Conservation (phyloP, 2,329 filamentous ascomycete species). For the Sporothrix humicola region DNA sequence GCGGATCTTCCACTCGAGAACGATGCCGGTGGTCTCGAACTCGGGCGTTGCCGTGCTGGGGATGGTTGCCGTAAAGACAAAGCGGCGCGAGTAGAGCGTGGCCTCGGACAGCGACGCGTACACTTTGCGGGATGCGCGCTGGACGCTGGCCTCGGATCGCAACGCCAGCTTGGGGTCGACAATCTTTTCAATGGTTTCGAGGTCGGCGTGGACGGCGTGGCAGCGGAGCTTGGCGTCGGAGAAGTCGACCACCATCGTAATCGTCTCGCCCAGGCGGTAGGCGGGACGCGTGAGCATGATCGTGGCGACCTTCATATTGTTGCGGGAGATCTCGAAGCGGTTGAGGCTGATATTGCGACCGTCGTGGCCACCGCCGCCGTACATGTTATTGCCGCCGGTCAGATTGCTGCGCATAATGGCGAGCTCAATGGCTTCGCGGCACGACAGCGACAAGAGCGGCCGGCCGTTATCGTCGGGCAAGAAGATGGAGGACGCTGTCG, state of each 20-base stretch:
- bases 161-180: conserved; percentile 81
- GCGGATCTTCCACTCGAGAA: conserved; percentile 83
- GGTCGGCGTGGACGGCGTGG: conserved; percentile 80
- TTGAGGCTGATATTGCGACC: conserved; percentile 72
- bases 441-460: conserved; percentile 64
- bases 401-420: conserved; percentile 85
- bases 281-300: conserved; percentile 87
- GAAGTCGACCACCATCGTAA: conserved; percentile 86
- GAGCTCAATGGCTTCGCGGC: conserved; percentile 87
- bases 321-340: conserved; percentile 91
- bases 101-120: conserved; percentile 81
- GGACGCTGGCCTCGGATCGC: conserved; percentile 82
- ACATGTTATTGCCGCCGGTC: conserved; percentile 47
- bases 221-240: conserved; percentile 76
- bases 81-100: conserved; percentile 77
- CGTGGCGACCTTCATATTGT: conserved; percentile 88
- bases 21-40: conserved; percentile 88
- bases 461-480: conserved; percentile 36
- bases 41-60: conserved; percentile 85
- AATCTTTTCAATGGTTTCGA: conserved; percentile 87
- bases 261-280: conserved; percentile 85
- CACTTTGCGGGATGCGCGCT: conserved; percentile 82
- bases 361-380: conserved; percentile 17
- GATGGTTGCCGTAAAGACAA: conserved; percentile 83
- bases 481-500: conserved; percentile 41